Percentiles rank a stretch among this genome's conserved stretches.
Evolutionary conservation across 108 stramenopile species (phyloP).

Genomic region (Schizochytrium sp.): DNA sequence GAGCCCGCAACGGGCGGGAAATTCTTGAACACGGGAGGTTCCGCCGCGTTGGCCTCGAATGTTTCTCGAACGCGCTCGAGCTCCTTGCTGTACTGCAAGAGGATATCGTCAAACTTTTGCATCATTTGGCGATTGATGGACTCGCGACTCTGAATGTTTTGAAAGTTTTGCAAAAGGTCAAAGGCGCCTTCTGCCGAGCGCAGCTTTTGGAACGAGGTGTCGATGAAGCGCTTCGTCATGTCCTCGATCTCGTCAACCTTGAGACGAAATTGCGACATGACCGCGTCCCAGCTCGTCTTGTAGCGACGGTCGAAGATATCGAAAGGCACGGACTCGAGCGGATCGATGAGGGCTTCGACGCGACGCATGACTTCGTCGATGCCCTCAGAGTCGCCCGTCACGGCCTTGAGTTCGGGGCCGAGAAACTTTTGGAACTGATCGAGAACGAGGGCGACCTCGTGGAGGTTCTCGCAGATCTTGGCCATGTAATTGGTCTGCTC

Average conservation of each 20-base stretch:
- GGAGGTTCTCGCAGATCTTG: conserved; percentile 43
- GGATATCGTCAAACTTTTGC: conserved; percentile 54
- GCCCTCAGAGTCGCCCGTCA: conserved; percentile 51
- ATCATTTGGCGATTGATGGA: conserved; percentile 49
- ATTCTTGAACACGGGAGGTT: conserved; percentile 54
- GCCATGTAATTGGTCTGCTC: conserved; percentile 60
- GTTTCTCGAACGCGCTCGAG: conserved; percentile 34
- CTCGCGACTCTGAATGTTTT: conserved; percentile 43
- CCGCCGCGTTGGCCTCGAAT: conserved; percentile 23
- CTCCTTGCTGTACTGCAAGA: conserved; percentile 57
- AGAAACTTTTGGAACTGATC: conserved; percentile 60
- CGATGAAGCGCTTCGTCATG: conserved; percentile 54
- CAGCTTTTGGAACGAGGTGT: conserved; percentile 52
- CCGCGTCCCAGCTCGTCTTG: conserved; percentile 49
- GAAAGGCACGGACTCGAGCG: conserved; percentile 25
- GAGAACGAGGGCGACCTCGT: conserved; percentile 43
- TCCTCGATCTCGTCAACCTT: conserved; percentile 56
- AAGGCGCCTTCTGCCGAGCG: conserved; percentile 64
- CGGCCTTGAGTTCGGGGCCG: conserved; percentile 56
- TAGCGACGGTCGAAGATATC: conserved; percentile 45
- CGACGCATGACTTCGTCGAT: conserved; percentile 52
- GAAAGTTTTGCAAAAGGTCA: conserved; percentile 60
- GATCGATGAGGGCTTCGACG: conserved; percentile 28
- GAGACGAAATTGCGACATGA: conserved; percentile 49
- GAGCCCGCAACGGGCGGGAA: conserved; percentile 60